These are phyloP conservation scores for Pezicula neosporulosa DNA, from an alignment of 2,329 filamentous ascomycete species.

Conservation along the genomic window DNA sequence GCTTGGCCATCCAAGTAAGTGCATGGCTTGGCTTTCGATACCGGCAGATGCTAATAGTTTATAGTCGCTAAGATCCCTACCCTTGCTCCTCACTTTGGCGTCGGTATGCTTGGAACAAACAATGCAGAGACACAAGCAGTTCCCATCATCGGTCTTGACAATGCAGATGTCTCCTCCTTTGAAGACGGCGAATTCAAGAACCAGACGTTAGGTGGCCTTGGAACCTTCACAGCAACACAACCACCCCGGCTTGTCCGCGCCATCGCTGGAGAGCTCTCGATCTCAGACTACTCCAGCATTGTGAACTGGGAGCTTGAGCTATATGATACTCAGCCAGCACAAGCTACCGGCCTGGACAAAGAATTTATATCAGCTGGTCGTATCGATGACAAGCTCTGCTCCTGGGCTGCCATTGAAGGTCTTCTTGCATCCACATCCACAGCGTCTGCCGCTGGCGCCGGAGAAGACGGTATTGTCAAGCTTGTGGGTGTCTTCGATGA, in stretches of 20 bases:
- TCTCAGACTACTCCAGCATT: slow-evolving; percentile 70
- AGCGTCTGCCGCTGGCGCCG: slow-evolving; percentile 41
- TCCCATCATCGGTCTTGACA: slow-evolving; percentile 87
- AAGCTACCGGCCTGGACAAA: slow-evolving; percentile 78
- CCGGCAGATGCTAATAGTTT: slow-evolving; percentile 11
- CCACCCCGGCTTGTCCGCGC: slow-evolving; percentile 80
- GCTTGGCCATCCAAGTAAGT: slow-evolving; percentile 77
- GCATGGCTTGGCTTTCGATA: neutral
- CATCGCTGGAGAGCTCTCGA: slow-evolving; percentile 74
- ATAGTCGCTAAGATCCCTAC: slow-evolving; percentile 81
- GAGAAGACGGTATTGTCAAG: slow-evolving; percentile 70
- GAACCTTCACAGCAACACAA: slow-evolving; percentile 76
- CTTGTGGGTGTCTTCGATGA: slow-evolving; percentile 94
- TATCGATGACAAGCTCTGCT: slow-evolving; percentile 97
- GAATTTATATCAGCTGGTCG: slow-evolving; percentile 94
- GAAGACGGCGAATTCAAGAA: slow-evolving; percentile 25
- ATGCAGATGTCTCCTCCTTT: slow-evolving; percentile 49
- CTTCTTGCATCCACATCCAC: slow-evolving; percentile 64
- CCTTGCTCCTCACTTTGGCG: slow-evolving; percentile 89
- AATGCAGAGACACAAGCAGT: slow-evolving; percentile 94
- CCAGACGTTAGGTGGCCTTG: slow-evolving; percentile 18
- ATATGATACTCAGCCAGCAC: slow-evolving; percentile 84
- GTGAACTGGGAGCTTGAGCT: slow-evolving; percentile 97
- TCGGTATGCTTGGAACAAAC: slow-evolving; percentile 61
- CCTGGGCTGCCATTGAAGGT: slow-evolving; percentile 83